These are phyloP conservation scores for Erodium chrysanthum DNA, from an alignment of 441 rosid species.

Conservation along the genomic window DNA sequence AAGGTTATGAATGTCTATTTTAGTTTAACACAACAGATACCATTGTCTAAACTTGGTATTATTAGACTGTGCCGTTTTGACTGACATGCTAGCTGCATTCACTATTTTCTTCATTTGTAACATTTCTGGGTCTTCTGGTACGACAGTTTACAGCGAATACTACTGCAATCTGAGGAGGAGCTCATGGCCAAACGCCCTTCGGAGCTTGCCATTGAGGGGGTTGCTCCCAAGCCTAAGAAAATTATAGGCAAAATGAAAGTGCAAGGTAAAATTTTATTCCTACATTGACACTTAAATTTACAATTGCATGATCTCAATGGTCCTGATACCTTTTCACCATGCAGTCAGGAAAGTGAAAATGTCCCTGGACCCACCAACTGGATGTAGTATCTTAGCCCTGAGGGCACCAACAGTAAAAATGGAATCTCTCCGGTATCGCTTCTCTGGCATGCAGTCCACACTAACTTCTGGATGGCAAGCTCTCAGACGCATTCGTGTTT, in stretches of 20 bases:
- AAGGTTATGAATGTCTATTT: neutral
- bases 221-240: constrained; percentile 76
- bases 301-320: constrained; percentile 16
- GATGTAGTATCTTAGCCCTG: constrained; percentile 68
- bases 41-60: neutral
- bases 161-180: constrained; percentile 96
- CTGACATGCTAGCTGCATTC: neutral
- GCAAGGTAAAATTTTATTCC: constrained; percentile 46
- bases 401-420: constrained; percentile 50
- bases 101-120: constrained; percentile 5
- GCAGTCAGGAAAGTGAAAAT: constrained; percentile 86
- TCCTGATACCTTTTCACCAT: constrained; percentile 21
- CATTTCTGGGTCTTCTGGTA: constrained; percentile 13
- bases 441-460: constrained; percentile 51
- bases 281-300: constrained; percentile 15
- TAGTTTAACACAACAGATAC: neutral
- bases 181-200: constrained; percentile 60
- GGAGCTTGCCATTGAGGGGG: constrained; percentile 50
- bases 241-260: constrained; percentile 87
- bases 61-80: neutral
- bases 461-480: constrained; percentile 61
- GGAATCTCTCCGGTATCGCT: constrained; percentile 45
- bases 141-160: constrained; percentile 61
- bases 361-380: constrained; percentile 64
- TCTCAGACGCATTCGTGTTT: constrained; percentile 49